Evolutionary conservation across 1,284 basidiomycete species (phyloP), one percentile per base, ranked within the genome.

Genomic region (Apiotrichum gracile): DNA sequence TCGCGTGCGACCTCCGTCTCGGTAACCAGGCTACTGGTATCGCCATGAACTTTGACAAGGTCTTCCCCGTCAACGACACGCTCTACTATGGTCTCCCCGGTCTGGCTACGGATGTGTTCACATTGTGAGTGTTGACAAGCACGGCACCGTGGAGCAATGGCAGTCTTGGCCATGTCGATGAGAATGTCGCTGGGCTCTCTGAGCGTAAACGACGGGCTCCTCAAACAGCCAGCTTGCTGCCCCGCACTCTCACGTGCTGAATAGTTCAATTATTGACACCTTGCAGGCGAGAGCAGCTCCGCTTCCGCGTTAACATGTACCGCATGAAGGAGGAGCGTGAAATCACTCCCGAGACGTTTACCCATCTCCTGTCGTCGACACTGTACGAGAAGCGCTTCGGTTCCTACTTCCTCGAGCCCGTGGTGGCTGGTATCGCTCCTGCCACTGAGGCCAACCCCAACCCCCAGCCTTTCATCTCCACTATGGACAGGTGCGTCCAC

Each of bases 271-370:
- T 31, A 33, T 26, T 57, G 16, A 57, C 52, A 25, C 25, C 13
- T 21, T 13, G 7, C 17, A 92, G 90, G 62, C 85, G 84, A 61
- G 91, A 97, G 74, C 83, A 85, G 51, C 86, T 97, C 68, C 85
- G 96, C 52, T 96, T 89, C 78, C 83, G 93, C 57, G 86, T 96
- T 55, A 99, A 98, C 80, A 96, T 98, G 90, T 98, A 97, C 79
- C 89, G 90, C 46, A 97, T 99, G 83, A 99, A 98, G 78, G 96
- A 99, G 75, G 94, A 97, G 72, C 84, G 96, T 57, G 87, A 93
- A 67, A 97, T 99, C 68, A 86, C 92, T 65, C 96, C 96, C 44
- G 86, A 93, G 78, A 92, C 91, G 9, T 97, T 98, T 76, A 88
- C 92, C 24, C 90, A 94, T 69, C 85, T 99, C 61, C 87, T 97